These are phyloP conservation scores for Alternaria atra DNA, from an alignment of 2,329 filamentous ascomycete genomes.

Conservation along the genomic window DNA sequence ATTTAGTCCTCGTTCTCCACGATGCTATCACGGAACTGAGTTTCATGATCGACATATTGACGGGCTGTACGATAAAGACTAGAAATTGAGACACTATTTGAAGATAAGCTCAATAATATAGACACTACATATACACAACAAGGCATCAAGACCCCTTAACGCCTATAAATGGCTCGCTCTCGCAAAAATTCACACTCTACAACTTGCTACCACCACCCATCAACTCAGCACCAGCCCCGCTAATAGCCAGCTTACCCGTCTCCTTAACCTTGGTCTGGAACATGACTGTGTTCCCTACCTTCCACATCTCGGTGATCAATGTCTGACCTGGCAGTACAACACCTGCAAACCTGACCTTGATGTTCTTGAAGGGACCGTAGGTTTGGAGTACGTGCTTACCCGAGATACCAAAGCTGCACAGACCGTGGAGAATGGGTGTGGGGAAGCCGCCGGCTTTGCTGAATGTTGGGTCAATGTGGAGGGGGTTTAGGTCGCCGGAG, in stretches of 20 bases:
- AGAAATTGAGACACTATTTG: not conserved
- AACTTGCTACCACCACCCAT: constrained; percentile 58
- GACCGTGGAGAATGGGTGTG: constrained; percentile 92
- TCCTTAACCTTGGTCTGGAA: constrained; percentile 93
- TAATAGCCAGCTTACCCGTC: constrained; percentile 89
- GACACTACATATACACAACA: constrained; percentile 11
- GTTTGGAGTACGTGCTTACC: constrained; percentile 88
- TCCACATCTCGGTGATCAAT: constrained; percentile 93
- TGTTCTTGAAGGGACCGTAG: constrained; percentile 85
- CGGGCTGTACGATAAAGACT: not conserved
- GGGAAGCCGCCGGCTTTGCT: constrained; percentile 96
- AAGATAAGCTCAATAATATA: constrained; percentile 2
- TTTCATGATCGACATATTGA: too few species aligned
- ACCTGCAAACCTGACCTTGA: constrained; percentile 91
- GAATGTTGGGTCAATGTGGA: constrained; percentile 94
- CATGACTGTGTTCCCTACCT: constrained; percentile 77
- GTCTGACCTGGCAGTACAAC: constrained; percentile 88
- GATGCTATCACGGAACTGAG: too few species aligned
- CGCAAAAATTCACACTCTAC: constrained; percentile 24
- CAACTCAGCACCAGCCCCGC: constrained; percentile 81
- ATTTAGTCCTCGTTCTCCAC: too few species aligned
- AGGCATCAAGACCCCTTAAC: not conserved
- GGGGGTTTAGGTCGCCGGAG: constrained; percentile 93
- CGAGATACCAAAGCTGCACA: constrained; percentile 92
- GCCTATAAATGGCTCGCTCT: not conserved